phyloP scores from a whole-genome alignment of 2,329 filamentous ascomycete genomes.

The Colletotrichum sp. region DNA sequence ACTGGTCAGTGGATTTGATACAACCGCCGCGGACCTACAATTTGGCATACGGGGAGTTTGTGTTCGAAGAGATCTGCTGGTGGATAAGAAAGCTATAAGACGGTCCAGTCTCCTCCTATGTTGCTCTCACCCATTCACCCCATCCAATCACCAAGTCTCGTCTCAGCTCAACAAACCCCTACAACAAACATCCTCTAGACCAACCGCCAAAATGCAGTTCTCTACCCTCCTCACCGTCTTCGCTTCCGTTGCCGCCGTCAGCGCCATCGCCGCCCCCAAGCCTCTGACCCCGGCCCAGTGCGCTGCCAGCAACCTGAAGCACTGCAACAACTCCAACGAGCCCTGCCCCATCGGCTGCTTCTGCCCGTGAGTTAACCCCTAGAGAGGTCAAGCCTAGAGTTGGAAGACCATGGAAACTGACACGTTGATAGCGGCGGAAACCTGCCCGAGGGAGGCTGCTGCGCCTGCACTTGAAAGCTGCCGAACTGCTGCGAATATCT shows the following conservation, averaged over 20 bases:
- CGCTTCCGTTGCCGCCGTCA: not conserved
- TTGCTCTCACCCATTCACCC: fast-evolving
- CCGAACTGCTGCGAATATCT: not conserved
- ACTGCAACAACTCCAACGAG: not conserved
- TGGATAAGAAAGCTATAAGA: not conserved
- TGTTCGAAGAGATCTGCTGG: not conserved
- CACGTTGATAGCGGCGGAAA: not conserved
- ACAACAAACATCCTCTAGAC: not conserved
- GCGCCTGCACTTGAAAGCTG: not conserved
- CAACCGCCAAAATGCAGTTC: not conserved
- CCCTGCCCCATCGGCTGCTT: not conserved
- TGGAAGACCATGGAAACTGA: not conserved
- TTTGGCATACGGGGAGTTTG: not conserved
- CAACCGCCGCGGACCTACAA: not conserved
- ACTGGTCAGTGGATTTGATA: not conserved
- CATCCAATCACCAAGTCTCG: not conserved
- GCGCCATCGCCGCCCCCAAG: not conserved
- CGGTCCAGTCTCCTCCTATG: not conserved
- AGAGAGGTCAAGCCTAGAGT: not conserved
- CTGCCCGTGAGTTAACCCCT: not conserved
- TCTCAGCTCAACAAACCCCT: not conserved
- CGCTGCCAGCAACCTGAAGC: not conserved
- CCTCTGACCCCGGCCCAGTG: not conserved
- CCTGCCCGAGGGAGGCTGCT: not conserved
- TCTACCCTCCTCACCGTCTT: not conserved